phyloP scores from a whole-genome alignment of 2,329 filamentous ascomycete genomes.

The Cordyceps farinosa region DNA sequence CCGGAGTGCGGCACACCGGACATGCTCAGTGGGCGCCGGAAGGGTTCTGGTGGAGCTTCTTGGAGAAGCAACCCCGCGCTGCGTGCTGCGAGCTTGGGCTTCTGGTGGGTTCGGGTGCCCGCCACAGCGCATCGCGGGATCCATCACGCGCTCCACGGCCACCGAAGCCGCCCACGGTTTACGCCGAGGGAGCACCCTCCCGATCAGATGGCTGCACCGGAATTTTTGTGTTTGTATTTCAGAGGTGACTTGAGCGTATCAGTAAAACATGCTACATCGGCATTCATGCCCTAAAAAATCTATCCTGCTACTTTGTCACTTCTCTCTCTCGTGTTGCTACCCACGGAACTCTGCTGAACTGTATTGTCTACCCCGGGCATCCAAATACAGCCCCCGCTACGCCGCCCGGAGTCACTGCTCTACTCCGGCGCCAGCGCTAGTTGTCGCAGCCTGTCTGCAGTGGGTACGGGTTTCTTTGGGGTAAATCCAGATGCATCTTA shows the following conservation, averaged over 20 bases:
- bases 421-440: neutral
- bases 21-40: neutral
- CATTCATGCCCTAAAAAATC: too few relatives aligned
- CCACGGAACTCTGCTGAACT: too few relatives aligned
- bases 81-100: neutral
- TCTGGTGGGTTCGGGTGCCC: neutral
- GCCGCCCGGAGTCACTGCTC: conserved; percentile 3
- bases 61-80: conserved; percentile 6
- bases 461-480: conserved; percentile 3
- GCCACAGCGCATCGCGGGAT: neutral
- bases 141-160: conserved; percentile 13
- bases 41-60: neutral
- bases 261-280: too few relatives aligned
- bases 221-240: neutral
- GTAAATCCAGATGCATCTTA: neutral
- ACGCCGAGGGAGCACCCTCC: neutral
- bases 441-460: neutral
- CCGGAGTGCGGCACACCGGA: neutral
- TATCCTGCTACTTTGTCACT: neutral
- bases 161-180: conserved; percentile 6
- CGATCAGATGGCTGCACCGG: neutral
- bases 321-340: neutral
- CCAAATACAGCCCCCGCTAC: neutral
- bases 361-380: too few relatives aligned
- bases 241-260: neutral